Base-by-base conservation (phyloP, 305 asterid genomes). In the Fraxinus velutina region DNA sequence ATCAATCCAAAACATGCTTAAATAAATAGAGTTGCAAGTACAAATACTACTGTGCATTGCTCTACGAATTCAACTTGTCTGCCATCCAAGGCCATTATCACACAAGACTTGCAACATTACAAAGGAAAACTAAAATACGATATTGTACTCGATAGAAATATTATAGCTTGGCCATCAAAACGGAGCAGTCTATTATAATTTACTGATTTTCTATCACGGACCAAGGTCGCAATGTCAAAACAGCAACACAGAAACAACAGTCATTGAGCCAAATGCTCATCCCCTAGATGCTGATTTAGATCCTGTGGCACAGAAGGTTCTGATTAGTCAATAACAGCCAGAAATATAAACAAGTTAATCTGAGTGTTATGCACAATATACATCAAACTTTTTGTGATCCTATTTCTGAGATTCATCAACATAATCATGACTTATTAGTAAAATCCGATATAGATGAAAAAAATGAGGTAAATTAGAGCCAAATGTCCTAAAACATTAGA, bases 271-370 rank as follows among this genome's bases (percentile, higher is more conserved):
- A 64, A 22, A 22, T 64, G 73, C 73, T 85, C 86, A 82, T 77
- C 79, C 75, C 78, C 86, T 84, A 5, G 37, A 29, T 44, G 73
- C 80, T 68, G 84, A 78, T 83, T 77, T 85, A 76, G 86, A 62
- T 82, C 90, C 91, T 89, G 73, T 68, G 24, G 64, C 52, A 44
- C 75, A 73, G 39, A 80, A 82, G 27, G 4, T 33, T 37, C 60
- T 21, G 33, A 75, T 85, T 85, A 75, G 79, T 77, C n/a, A 3
- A 21, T 21, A 64, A 68, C 73, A 12, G 22, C 9, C 30, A 27
- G 7, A 15, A 5, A 42, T 33, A 4, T 73, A 80, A 77, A 79
- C 42, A 33, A 42, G 75, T 8, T 64, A 27, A 72, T 32, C 37
- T 12, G 24, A 33, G 8, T 21, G 37, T 13, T 15, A 21, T 7